Conservation (phyloP, 768 basidiomycete species). For the Xerocomellus intermedius region DNA sequence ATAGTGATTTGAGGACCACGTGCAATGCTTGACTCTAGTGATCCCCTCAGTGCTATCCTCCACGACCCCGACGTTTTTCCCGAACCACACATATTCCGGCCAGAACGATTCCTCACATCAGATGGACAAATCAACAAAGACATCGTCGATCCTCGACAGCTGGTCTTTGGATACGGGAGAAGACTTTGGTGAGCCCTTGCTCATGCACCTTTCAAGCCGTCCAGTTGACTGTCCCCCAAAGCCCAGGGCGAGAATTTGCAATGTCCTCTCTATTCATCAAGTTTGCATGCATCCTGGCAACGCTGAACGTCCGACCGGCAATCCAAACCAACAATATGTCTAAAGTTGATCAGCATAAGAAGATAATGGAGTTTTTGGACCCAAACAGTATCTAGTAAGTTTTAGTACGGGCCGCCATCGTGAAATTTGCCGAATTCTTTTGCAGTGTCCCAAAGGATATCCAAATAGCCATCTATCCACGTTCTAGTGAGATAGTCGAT, state of each 20-base stretch:
- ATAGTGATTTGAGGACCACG: neutral
- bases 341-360: neutral
- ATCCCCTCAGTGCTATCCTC: constrained; percentile 36
- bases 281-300: constrained; percentile 4
- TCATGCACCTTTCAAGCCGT: neutral
- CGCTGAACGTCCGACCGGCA: neutral
- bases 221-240: neutral
- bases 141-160: neutral
- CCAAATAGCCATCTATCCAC: neutral
- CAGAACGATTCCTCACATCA: constrained; percentile 40
- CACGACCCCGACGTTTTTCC: constrained; percentile 53
- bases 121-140: constrained; percentile 4
- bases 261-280: constrained; percentile 5
- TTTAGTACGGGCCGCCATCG: neutral
- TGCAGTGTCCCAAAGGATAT: constrained; percentile 1
- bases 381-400: constrained; percentile 7
- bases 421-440: neutral
- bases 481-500: neutral
- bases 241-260: constrained; percentile 4
- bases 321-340: neutral
- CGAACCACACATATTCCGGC: constrained; percentile 55
- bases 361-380: constrained; percentile 4
- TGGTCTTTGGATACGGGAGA: constrained; percentile 5
- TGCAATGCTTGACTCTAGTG: neutral
- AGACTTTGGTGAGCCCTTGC: neutral